These are phyloP conservation scores for Amanita pseudoporphyria DNA, from an alignment of 768 basidiomycete species.

Conservation along the genomic window DNA sequence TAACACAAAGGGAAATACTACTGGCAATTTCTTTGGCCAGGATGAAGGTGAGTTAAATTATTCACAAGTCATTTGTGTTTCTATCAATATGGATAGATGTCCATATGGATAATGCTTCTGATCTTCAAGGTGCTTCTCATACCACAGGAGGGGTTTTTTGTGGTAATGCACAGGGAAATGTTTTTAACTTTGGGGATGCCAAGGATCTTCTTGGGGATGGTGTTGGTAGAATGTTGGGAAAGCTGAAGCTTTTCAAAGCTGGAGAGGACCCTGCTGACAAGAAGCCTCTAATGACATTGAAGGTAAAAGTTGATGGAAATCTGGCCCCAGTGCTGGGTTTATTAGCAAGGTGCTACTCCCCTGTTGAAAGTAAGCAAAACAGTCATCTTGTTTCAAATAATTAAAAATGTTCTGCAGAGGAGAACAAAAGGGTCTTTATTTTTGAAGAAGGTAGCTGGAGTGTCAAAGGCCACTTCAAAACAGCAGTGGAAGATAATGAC, in stretches of 20 bases:
- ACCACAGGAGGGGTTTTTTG: slow-evolving; percentile 10
- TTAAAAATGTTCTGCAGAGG: too few relatives aligned
- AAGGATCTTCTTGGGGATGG: background rate
- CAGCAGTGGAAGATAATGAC: slow-evolving; percentile 2
- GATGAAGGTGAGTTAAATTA: slow-evolving; percentile 1
- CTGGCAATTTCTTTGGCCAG: background rate
- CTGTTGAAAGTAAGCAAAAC: slow-evolving; percentile 3
- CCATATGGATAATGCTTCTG: background rate
- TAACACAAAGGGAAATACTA: background rate
- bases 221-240: background rate
- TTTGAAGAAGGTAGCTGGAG: slow-evolving; percentile 7
- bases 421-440: slow-evolving; percentile 3
- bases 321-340: background rate
- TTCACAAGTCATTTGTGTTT: background rate
- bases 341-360: background rate
- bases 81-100: background rate
- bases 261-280: background rate
- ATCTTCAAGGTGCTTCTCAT: too few relatives aligned
- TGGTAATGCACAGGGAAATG: slow-evolving; percentile 12
- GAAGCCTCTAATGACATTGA: too few relatives aligned
- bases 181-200: slow-evolving; percentile 11
- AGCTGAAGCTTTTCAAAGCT: background rate
- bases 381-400: background rate
- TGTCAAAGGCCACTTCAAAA: slow-evolving; percentile 5
- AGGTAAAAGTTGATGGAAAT: too few relatives aligned